Base-by-base conservation (phyloP, 371 early-diverging fungal genomes). In the Batrachochytrium dendrobatidis region DNA sequence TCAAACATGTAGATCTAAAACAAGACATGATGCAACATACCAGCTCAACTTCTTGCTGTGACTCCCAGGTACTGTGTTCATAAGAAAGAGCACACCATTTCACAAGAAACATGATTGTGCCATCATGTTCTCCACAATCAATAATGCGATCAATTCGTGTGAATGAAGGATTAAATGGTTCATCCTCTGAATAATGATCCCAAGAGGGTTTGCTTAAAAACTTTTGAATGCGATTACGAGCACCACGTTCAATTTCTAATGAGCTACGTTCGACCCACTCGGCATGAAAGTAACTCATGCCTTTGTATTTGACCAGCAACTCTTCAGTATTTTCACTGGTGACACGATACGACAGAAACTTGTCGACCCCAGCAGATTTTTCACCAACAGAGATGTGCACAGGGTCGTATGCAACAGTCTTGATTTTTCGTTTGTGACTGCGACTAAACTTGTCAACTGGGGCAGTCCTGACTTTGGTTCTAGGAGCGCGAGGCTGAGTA, bases 71-170 rank as follows among this genome's bases (percentile, higher is more conserved):
- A 31, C 84, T 73, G 1, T 74, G 65, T 64, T 94, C 95, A 66
- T 95, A 93, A n/a, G 90, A 83, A n/a, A 82, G 79, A 34, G 84
- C 82, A 54, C 81, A 81, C 98, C 98, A 98, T 65, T 95, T 98
- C 34, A 91, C 87, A 39, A 98, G 73, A 66, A 84, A 92, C 55
- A 76, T 86, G 6, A 89, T 67, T 29, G 82, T 79, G 1, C 79
- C 83, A 1, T 75, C 63, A 34, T 83, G 60, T 50, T 92, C 90
- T 46, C 90, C 90, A 64, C 88, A 91, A 65, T 92, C 90, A 66
- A 92, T 82, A 54, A 92, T 73, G 24, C 93, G 85, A 61, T 92
- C 93, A 33, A 88, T 75, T 79, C 82, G 68, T 12, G 65, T 63
- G 61, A 72, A 81, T 1, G 68, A 58, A 1, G 81, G 81, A 55